Base-by-base conservation (phyloP, 1,284 basidiomycete genomes). In the Ustilago curta region DNA sequence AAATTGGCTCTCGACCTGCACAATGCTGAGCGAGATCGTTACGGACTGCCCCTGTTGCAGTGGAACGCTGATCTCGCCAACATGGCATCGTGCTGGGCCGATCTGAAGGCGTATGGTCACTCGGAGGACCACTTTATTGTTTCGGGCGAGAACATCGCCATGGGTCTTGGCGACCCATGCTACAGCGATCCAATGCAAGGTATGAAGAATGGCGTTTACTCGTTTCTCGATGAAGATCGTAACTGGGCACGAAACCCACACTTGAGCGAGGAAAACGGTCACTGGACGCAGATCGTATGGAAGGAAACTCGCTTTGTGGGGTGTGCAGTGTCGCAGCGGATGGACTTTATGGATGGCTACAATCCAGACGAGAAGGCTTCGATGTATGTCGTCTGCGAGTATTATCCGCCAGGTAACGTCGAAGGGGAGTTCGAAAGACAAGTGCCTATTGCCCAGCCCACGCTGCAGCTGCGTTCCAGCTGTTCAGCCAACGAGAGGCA, bases 51-150 rank as follows among this genome's bases (percentile, higher is more conserved):
- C 2, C 50, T 51, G 2, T 51, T 76, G 25, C 57, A 64, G 56
- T 76, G 73, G 73, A 76, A 66, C n/a, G 51, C 42, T 5, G 73
- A 76, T 49, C 65, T 76, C 7, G 73, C 73, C 65, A 70, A 76
- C 52, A 71, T 76, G 65, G 73, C 73, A 0, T 59, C 73, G 18
- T 76, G 73, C 59, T 76, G 73, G 73, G 69, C 73, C 14, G 73
- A 76, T 18, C 62, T 76, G 19, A 76, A 76, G 45, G 64, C 73
- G 9, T 76, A 76, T 40, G 73, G 73, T 14, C 73, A 76, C 48
- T 76, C 73, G 25, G 58, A 76, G 40, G 60, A 65, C 50, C 73
- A 70, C 59, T 76, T 71, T 35, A 55, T 55, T 32, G 60, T 65
- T 7, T 59, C 69, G 14, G 73, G 73, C 11, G 73, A 76, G 55